These are phyloP conservation scores for Cicer yamashitae DNA, from an alignment of 306 rosid genomes.

Conservation along the genomic window DNA sequence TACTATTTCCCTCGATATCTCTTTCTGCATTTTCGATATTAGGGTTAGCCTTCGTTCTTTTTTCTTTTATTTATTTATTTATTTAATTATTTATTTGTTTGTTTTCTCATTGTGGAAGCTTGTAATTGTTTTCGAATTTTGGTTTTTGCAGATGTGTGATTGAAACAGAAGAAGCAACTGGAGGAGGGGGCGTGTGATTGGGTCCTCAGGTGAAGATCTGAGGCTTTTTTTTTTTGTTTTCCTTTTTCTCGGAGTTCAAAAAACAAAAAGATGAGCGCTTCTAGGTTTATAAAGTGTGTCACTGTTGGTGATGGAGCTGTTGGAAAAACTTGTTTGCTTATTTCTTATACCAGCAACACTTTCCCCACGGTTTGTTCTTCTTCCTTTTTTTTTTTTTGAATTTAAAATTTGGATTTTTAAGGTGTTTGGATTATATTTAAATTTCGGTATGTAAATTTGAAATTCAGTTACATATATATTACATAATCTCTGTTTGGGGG, in stretches of 20 bases:
- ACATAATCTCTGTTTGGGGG: conserved; percentile 20
- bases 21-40: conserved; percentile 50
- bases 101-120: conserved; percentile 30
- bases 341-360: conserved; percentile 99
- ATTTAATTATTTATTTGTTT: background rate
- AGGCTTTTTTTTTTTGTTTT: conserved; percentile 53
- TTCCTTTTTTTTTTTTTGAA: background rate
- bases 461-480: background rate
- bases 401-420: conserved; percentile 13
- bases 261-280: conserved; percentile 79
- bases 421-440: background rate
- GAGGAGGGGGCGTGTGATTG: conserved; percentile 49
- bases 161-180: conserved; percentile 52
- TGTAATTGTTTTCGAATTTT: conserved; percentile 17
- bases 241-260: background rate
- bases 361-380: conserved; percentile 81
- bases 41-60: conserved; percentile 54
- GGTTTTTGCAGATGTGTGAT: conserved; percentile 58
- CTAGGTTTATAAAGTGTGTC: conserved; percentile 97
- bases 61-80: background rate
- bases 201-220: conserved; percentile 99
- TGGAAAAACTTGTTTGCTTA: conserved; percentile 96
- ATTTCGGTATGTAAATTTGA: background rate
- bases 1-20: background rate
- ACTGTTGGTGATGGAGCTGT: conserved; percentile 99